phyloP scores from a whole-genome alignment of 495 filamentous ascomycete species.

The Penicillium cosmopolitanum region DNA sequence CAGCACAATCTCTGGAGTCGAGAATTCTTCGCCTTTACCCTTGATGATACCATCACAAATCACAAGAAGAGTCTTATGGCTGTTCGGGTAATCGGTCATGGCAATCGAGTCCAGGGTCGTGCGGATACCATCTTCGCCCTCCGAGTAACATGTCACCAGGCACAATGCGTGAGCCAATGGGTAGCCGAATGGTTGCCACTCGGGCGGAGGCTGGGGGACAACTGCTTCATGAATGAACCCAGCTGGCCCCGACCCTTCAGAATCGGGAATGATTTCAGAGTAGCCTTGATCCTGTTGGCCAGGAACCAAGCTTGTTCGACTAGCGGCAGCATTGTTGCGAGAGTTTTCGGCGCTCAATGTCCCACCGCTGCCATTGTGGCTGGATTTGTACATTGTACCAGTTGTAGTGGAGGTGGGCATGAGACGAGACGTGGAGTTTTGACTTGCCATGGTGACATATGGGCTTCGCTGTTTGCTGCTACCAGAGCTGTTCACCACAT shows the following conservation, averaged over 20 bases:
- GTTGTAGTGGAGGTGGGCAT: constrained; percentile 58
- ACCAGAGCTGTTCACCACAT: constrained; percentile 65
- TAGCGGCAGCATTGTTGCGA: constrained; percentile 44
- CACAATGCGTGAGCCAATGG: constrained; percentile 93
- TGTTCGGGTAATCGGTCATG: constrained; percentile 98
- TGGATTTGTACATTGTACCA: constrained; percentile 68
- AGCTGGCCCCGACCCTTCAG: constrained; percentile 78
- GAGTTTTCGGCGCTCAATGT: constrained; percentile 51
- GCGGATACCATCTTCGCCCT: constrained; percentile 89
- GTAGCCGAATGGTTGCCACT: constrained; percentile 96
- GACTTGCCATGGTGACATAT: constrained; percentile 95
- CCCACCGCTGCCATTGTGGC: constrained; percentile 68
- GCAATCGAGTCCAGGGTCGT: constrained; percentile 96
- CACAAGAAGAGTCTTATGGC: constrained; percentile 93
- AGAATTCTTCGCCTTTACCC: constrained; percentile 83
- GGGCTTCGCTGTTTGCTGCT: constrained; percentile 52
- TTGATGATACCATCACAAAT: constrained; percentile 99
- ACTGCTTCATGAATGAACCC: constrained; percentile 96
- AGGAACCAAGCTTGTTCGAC: constrained; percentile 56
- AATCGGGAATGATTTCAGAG: constrained; percentile 60
- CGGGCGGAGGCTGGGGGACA: constrained; percentile 95
- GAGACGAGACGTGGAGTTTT: constrained; percentile 76
- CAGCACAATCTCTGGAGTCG: constrained; percentile 89
- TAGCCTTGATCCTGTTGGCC: constrained; percentile 48
- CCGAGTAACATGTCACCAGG: constrained; percentile 96